Percentiles rank a stretch among this genome's conserved stretches.
These are phyloP conservation scores for Gardenia jasminoides DNA, from an alignment of 257 asterid species.

Conservation along the genomic window DNA sequence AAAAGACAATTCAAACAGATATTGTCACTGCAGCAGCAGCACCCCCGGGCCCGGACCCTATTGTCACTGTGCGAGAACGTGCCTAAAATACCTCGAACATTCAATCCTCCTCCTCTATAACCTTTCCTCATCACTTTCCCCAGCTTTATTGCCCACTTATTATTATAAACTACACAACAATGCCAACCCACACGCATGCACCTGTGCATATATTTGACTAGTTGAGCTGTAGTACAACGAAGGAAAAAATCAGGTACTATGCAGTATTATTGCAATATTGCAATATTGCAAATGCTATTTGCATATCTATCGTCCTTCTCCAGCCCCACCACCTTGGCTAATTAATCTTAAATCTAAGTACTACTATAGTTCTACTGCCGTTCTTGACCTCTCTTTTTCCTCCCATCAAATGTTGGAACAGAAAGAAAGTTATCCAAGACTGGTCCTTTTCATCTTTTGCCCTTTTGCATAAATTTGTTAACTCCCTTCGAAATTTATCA, in stretches of 20 bases:
- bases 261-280: not conserved
- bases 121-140: not conserved
- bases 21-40: not conserved
- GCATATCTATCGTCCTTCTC: not conserved
- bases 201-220: conserved; percentile 11
- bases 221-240: not conserved
- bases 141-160: not conserved
- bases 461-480: conserved; percentile 13
- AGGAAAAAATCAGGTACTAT: not conserved
- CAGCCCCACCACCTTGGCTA: not conserved
- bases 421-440: conserved; percentile 11
- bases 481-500: not conserved
- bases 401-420: conserved; percentile 17
- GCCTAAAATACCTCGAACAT: conserved; percentile 5
- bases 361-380: not conserved
- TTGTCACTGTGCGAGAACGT: conserved; percentile 23
- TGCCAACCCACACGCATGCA: not conserved
- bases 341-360: not conserved
- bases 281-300: too few relatives aligned
- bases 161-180: too few relatives aligned
- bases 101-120: not conserved
- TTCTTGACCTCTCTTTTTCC: not conserved
- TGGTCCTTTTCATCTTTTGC: conserved; percentile 16
- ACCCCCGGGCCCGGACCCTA: not conserved
- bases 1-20: too few relatives aligned